Base-by-base conservation (phyloP, 2,329 filamentous ascomycete genomes). In the Phialemoniopsis sp. region DNA sequence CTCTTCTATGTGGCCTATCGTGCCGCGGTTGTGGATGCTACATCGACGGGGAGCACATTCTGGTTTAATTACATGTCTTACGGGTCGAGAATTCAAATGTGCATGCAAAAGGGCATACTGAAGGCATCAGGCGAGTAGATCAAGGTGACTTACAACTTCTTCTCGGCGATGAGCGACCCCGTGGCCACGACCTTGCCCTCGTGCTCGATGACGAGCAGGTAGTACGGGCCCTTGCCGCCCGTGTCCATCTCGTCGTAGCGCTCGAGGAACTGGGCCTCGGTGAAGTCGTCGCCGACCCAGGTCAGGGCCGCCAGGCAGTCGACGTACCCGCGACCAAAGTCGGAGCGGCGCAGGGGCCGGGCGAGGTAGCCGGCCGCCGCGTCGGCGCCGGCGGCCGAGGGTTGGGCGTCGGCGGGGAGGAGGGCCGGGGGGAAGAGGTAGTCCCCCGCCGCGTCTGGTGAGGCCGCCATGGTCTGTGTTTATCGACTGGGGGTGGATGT, bases 1-100 rank as follows among this genome's bases (percentile, higher is more conserved):
- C 58, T 93, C 87, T 63, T 93, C 87, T 54, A 93, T 85, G 54
- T 93, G 87, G 2, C 87, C 87, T 5, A 88, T 85, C 13, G 77
- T 64, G 15, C 80, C 80, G 17, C 83, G 72, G 42, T 80, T 72
- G 53, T 85, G 82, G 46, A 87, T 85, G 50, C 74, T 78, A n/a
- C n/a, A n/a, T n/a, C n/a, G n/a, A n/a, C n/a, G n/a, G n/a, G n/a
- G n/a, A n/a, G n/a, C n/a, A n/a, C n/a, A n/a, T n/a, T n/a, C n/a
- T n/a, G n/a, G n/a, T n/a, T n/a, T n/a, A n/a, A n/a, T n/a, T n/a
- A n/a, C n/a, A n/a, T n/a, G n/a, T n/a, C n/a, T n/a, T n/a, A n/a
- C n/a, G n/a, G n/a, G n/a, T n/a, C n/a, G n/a, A n/a, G n/a, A n/a
- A n/a, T n/a, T n/a, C n/a, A n/a, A n/a, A n/a, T n/a, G n/a, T n/a